Evolutionary conservation across 1,139 yeast genomes (phyloP), one percentile per base, ranked within the genome.

Genomic region (Scheffersomyces illinoinensis): DNA sequence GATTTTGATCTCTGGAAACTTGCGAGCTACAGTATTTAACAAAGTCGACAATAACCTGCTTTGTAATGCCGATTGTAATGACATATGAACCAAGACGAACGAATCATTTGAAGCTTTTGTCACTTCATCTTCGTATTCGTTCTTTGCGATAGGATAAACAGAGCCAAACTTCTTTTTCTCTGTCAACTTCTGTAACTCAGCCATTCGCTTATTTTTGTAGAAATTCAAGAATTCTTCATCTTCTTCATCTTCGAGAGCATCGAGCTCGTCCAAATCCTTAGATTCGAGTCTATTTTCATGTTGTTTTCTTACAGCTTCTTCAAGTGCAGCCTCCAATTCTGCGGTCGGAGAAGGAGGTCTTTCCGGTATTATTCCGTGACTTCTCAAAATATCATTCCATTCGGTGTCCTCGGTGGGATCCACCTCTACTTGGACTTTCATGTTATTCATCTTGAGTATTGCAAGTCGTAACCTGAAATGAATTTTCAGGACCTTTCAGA

Each of bases 391-490:
- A 74, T 95, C 99, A 71, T 95, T 95, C 99, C 99, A 95, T 73
- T 95, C 99, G 1, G 99, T 95, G 71, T 95, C 99, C 74, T 95
- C 99, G 62, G 85, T 86, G 48, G 97, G 98, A 75, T 95, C 93
- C 58, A 93, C 98, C 74, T 93, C 93, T 56, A 93, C 96, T 67
- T 90, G 91, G 70, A 89, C 77, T 67, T 81, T 79, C 58, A 76
- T 66, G 63, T 78, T 68, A 54, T 71, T 66, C 77, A 75, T 73
- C 12, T 10, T 33, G 17, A 2, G 43, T 33, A 33, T 33, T 12
- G 17, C 43, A 33, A 33, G 17, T 33, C 12, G 43, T 33, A 33
- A 17, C 17, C 17, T 8, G 5, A 4, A 24, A 12, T 33, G 43
- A 33, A 33, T 12, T 33, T 33, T 8, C 43, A 33, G 43, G 12